Percentiles rank a stretch among this genome's conserved stretches.
Conservation (phyloP, 1,139 yeast species). For the Geotrichum cucujoidarum region DNA sequence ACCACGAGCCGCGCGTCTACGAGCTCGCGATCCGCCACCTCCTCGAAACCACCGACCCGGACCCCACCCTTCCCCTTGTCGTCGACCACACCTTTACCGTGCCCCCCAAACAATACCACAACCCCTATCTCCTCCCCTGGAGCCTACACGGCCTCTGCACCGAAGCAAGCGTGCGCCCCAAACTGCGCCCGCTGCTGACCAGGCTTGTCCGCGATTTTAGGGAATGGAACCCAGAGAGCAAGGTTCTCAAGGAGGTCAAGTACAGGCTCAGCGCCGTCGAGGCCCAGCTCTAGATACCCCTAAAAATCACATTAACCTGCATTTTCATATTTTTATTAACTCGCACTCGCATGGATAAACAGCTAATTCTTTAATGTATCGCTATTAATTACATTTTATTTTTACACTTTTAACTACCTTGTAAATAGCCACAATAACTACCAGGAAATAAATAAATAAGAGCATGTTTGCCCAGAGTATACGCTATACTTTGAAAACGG, state of each 20-base stretch:
- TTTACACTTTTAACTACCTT: no score
- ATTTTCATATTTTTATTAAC: no score
- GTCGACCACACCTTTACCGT: constrained; percentile 28
- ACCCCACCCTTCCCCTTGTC: constrained; percentile 27
- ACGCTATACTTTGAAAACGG: constrained; percentile 6
- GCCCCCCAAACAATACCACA: constrained; percentile 46
- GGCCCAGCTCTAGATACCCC: constrained; percentile 24
- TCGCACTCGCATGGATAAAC: no score
- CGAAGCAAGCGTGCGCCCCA: constrained; percentile 43
- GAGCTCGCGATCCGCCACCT: constrained; percentile 71
- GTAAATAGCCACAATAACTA: neutral
- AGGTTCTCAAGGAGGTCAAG: constrained; percentile 73
- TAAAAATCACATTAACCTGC: no score
- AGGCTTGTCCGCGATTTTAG: constrained; percentile 67
- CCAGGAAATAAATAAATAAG: neutral
- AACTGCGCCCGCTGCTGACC: constrained; percentile 50
- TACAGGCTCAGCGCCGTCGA: constrained; percentile 67
- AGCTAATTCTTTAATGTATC: no score
- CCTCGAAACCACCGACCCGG: constrained; percentile 66
- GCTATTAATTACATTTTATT: no score
- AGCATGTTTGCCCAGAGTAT: neutral
- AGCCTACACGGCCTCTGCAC: constrained; percentile 73
- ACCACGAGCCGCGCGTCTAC: constrained; percentile 80
- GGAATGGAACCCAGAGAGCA: constrained; percentile 79
- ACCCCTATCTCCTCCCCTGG: constrained; percentile 90